These are phyloP conservation scores for Sporodiniella umbellata DNA, from an alignment of 371 early-diverging fungal genomes.

Conservation along the genomic window DNA sequence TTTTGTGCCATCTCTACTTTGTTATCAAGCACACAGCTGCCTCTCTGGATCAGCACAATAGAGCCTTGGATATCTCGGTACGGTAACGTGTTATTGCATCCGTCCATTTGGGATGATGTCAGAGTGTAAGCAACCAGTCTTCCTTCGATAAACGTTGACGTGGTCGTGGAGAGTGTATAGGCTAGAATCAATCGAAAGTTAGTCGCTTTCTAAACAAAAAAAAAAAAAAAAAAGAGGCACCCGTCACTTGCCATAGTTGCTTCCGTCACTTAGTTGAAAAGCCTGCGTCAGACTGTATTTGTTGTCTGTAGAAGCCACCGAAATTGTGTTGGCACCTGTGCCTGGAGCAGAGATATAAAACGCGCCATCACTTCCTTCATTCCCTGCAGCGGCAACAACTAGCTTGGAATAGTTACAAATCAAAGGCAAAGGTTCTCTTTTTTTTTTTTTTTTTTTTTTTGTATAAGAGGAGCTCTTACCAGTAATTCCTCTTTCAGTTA, in stretches of 20 bases:
- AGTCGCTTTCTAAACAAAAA: background rate
- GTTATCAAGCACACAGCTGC: slow-evolving; percentile 56
- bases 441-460: no score
- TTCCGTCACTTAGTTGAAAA: slow-evolving; percentile 9
- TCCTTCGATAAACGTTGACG: slow-evolving; percentile 24
- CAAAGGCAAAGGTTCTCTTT: background rate
- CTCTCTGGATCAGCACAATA: slow-evolving; percentile 55
- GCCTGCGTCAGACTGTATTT: slow-evolving; percentile 20
- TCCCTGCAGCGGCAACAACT: slow-evolving; percentile 65
- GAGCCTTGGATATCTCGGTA: slow-evolving; percentile 26
- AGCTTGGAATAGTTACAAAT: background rate
- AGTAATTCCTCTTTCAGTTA: slow-evolving; percentile 32
- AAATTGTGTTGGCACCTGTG: slow-evolving; percentile 44
- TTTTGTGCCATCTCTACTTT: slow-evolving; percentile 41
- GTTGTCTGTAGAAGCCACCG: slow-evolving; percentile 66
- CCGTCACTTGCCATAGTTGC: slow-evolving; percentile 16
- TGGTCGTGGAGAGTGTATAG: slow-evolving; percentile 21
- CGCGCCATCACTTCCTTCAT: slow-evolving; percentile 57
- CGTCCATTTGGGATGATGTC: slow-evolving; percentile 9
- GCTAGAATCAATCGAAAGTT: slow-evolving; percentile 9
- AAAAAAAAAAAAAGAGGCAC: background rate
- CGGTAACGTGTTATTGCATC: slow-evolving; percentile 20
- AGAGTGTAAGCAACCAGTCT: slow-evolving; percentile 25
- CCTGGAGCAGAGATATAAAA: slow-evolving; percentile 53
- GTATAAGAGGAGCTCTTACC: no score